These are phyloP conservation scores for Lodderomyces pseudojiufengensis DNA, from an alignment of 1,139 yeast genomes.

Conservation along the genomic window DNA sequence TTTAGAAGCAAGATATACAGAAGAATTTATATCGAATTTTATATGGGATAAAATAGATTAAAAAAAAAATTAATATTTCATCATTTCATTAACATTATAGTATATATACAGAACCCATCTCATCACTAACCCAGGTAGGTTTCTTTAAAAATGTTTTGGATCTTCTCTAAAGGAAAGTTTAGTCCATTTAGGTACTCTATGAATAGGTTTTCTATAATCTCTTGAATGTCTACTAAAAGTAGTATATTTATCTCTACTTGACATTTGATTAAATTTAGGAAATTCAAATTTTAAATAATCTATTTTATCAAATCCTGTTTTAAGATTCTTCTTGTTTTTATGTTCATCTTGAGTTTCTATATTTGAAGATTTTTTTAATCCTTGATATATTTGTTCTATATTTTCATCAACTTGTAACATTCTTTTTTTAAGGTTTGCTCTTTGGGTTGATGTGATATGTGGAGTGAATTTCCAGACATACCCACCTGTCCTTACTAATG, in stretches of 20 bases:
- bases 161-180: conserved; percentile 75
- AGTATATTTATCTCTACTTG: conserved; percentile 78
- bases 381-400: conserved; percentile 64
- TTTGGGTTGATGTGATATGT: conserved; percentile 78
- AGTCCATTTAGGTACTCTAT: conserved; percentile 87
- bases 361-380: conserved; percentile 31
- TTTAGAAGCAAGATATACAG: conserved; percentile 57
- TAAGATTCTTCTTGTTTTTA: conserved; percentile 27
- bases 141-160: conserved; percentile 66
- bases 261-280: conserved; percentile 83
- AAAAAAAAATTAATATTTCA: background rate
- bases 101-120: background rate
- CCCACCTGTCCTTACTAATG: conserved; percentile 70
- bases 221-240: conserved; percentile 72
- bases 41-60: conserved; percentile 59
- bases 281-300: conserved; percentile 52
- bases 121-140: no score
- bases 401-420: conserved; percentile 78
- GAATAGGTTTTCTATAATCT: conserved; percentile 85
- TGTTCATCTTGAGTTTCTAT: background rate
- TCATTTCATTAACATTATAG: background rate
- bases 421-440: conserved; percentile 78
- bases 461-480: conserved; percentile 70
- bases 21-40: conserved; percentile 62
- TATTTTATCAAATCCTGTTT: conserved; percentile 49